These are phyloP conservation scores for Curvularia sp. DNA, from an alignment of 2,329 filamentous ascomycete species.

Conservation along the genomic window DNA sequence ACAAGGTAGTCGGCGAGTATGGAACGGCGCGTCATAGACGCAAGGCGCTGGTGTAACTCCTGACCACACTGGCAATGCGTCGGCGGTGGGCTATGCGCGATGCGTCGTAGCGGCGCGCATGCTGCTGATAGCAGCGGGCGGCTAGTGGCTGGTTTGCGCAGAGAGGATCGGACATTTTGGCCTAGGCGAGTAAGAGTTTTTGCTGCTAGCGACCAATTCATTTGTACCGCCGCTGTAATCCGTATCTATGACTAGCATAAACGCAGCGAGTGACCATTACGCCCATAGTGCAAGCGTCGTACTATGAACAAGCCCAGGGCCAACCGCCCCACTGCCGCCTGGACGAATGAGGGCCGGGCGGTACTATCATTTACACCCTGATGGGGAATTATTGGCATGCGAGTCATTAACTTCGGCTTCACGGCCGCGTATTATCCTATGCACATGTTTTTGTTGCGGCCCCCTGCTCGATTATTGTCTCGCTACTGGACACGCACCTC, in stretches of 20 bases:
- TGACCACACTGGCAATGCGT: conserved; percentile 9
- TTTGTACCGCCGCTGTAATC: conserved; percentile 16
- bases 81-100: conserved; percentile 13
- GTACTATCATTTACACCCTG: conserved; percentile 36
- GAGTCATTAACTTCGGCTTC: conserved; percentile 34
- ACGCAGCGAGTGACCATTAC: conserved; percentile 26
- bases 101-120: conserved; percentile 24
- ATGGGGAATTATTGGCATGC: conserved; percentile 33
- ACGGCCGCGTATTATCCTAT: conserved; percentile 34
- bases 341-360: conserved; percentile 34
- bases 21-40: conserved; percentile 35
- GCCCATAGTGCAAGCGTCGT: conserved; percentile 31
- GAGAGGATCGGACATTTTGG: conserved; percentile 31
- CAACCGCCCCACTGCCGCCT: conserved; percentile 24
- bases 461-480: conserved; percentile 27
- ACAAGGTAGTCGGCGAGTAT: neutral
- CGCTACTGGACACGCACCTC: conserved; percentile 19
- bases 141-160: conserved; percentile 22
- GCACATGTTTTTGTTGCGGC: conserved; percentile 23
- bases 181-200: conserved; percentile 26
- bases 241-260: conserved; percentile 32
- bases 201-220: conserved; percentile 25
- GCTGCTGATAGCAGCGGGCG: conserved; percentile 24
- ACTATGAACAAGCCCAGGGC: conserved; percentile 36
- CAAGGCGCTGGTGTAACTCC: conserved; percentile 20